Evolutionary conservation across 2,329 filamentous ascomycete genomes (phyloP), one percentile per base, ranked within the genome.

Genomic region (Fusarium sp.): DNA sequence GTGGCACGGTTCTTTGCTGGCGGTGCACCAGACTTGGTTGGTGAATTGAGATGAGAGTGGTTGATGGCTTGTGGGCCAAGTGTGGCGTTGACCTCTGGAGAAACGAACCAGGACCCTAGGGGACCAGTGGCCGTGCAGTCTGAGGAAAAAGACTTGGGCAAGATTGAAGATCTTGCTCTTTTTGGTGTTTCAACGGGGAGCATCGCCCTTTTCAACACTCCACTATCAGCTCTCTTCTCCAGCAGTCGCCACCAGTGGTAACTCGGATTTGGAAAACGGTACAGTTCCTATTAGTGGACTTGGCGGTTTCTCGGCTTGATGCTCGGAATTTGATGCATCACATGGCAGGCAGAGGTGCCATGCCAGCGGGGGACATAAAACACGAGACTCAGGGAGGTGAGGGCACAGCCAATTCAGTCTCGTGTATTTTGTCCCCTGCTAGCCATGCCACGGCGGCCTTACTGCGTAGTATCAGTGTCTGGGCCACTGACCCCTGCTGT

Each of bases 131-230:
- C 37, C 30, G 23, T 39, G 23, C 37, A 39, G 30, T 34, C 7
- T 45, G 30, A 34, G n/a, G 37, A 52, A 35, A 35, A 37, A 64
- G 39, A 50, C 41, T 45, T 23, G 41, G 7, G 23, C 45, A 23
- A 65, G 32, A 23, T 70, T 48, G 62, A 70, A 72, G 72, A 73
- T 72, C 69, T 62, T 70, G 59, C 32, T 58, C 54, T 18, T 39
- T 64, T 74, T 60, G 34, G 30, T 59, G 68, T 52, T 52, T 60
- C 43, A 20, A 58, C 30, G 11, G 52, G 32, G 16, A 62, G n/a
- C 60, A 65, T 35, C 34, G 60, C 41, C 59, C 37, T 11, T 18
- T 23, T 14, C 34, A 32, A 50, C 32, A 48, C 34, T 30, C 35
- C 45, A 32, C 34, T 41, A 39, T 50, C 37, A 60, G 25, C 27